Conservation (phyloP, 192 early-diverging fungal genomes). For the Anaeromyces robustus region DNA sequence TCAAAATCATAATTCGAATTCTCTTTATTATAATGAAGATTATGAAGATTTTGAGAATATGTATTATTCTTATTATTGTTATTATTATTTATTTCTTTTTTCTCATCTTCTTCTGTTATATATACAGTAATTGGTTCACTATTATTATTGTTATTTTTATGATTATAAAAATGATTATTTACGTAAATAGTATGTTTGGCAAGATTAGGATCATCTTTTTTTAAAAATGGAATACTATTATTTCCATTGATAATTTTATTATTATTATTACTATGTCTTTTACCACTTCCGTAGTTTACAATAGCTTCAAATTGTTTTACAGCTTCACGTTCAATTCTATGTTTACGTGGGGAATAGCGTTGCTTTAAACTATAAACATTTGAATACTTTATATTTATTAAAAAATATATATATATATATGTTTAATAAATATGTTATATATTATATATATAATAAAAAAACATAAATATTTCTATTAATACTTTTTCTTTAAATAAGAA, state of each 20-base stretch:
- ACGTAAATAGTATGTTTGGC: not conserved
- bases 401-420: too few species aligned
- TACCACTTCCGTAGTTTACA: not conserved
- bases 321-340: not conserved
- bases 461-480: too few species aligned
- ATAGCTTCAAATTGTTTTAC: not conserved
- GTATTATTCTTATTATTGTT: too few species aligned
- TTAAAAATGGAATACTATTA: not conserved
- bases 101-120: not conserved
- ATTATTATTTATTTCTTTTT: not conserved
- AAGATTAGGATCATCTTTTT: not conserved
- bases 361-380: not conserved
- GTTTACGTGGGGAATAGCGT: not conserved
- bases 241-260: not conserved
- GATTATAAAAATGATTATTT: not conserved
- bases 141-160: not conserved
- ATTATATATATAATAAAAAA: too few species aligned
- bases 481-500: too few species aligned
- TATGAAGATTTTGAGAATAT: too few species aligned
- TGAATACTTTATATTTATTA: not conserved
- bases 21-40: not conserved
- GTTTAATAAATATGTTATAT: too few species aligned
- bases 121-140: not conserved
- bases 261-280: not conserved
- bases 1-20: not conserved